Base-by-base conservation (phyloP, 2,329 filamentous ascomycete species). In the Stagonosporopsis vannaccii region DNA sequence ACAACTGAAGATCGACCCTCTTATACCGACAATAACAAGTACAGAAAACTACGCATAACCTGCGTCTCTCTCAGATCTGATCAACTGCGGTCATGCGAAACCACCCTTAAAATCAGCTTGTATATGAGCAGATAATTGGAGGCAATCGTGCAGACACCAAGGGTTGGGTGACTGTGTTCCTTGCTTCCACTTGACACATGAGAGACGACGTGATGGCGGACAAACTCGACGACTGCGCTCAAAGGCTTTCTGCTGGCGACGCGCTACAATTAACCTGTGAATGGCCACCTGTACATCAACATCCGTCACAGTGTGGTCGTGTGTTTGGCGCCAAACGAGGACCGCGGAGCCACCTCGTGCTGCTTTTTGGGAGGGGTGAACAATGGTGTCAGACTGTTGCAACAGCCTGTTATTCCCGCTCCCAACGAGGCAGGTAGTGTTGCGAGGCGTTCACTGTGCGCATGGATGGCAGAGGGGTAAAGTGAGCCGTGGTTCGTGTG, bases 401-500 rank as follows among this genome's bases (percentile, higher is more conserved):
- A 28, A 45, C 17, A 25, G 6, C 11, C 7, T 32, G 19, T 8
- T 51, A 9, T 20, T 39, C 39, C 46, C 42, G 42, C 28, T 41
- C 42, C 36, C 25, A 56, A 56, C 22, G 28, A 47, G 53, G 47
- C 53, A 56, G 47, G 53, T 55, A 35, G 42, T 26, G 40, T 30
- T 42, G 28, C 23, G 35, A 20, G 20, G 25, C 30, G 40, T 25
- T 23, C 5, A n/a, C 23, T 28, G 26, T 22, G 32, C 25, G 44
- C 51, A 49, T 23, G 28, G 41, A 33, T 30, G n/a, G 17, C 41
- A 28, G 35, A 36, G 23, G 39, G 25, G 33, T 17, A 33, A 7
- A 11, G 20, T 39, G 25, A 37, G 25, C 28, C 25, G 40, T 26
- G n/a, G 32, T 49, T 17, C 36, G 30, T 32, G 13, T 17, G 19